Evolutionary conservation across 805 yeast species (phyloP).

Genomic region (Ogataea pini): DNA sequence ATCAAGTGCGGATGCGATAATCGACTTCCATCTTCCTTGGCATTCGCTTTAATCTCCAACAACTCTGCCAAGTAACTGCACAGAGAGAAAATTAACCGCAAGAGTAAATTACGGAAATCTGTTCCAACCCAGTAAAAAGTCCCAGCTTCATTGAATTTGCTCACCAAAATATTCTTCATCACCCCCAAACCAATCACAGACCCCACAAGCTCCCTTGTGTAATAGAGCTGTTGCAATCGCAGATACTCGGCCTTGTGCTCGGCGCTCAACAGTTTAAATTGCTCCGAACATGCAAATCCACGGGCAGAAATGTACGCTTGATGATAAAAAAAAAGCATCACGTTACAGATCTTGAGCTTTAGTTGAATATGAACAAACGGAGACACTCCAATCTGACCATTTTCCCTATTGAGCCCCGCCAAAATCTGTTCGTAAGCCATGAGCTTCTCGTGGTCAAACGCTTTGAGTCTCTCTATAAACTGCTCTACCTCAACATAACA

Average conservation of each 20-base stretch:
- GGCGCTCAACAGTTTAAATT: constrained; percentile 9
- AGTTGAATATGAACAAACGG: constrained; percentile 8
- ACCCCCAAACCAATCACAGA: constrained; percentile 23
- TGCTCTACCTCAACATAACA: constrained; percentile 20
- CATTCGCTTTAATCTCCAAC: not conserved
- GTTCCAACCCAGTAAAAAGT: constrained; percentile 22
- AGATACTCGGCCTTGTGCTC: constrained; percentile 9
- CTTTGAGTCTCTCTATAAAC: constrained; percentile 22
- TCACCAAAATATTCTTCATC: constrained; percentile 20
- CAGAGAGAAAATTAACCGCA: constrained; percentile 17
- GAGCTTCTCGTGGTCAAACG: constrained; percentile 13
- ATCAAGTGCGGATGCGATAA: not conserved
- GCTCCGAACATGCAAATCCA: constrained; percentile 13
- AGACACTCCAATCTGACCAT: not conserved
- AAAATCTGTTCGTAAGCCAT: constrained; percentile 12
- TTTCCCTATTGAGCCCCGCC: constrained; percentile 4
- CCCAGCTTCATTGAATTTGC: constrained; percentile 10
- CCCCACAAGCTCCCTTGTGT: constrained; percentile 18
- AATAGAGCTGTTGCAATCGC: constrained; percentile 15
- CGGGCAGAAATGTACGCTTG: constrained; percentile 16
- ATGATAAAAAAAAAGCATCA: constrained; percentile 26
- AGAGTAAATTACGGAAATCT: constrained; percentile 27
- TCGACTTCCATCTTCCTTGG: not conserved
- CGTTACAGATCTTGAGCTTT: constrained; percentile 21
- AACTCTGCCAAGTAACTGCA: constrained; percentile 18